Percentiles rank a stretch among this genome's conserved stretches.
These are phyloP conservation scores for Bipolaris sorokiniana DNA, from an alignment of 2,329 filamentous ascomycete genomes.

Conservation along the genomic window DNA sequence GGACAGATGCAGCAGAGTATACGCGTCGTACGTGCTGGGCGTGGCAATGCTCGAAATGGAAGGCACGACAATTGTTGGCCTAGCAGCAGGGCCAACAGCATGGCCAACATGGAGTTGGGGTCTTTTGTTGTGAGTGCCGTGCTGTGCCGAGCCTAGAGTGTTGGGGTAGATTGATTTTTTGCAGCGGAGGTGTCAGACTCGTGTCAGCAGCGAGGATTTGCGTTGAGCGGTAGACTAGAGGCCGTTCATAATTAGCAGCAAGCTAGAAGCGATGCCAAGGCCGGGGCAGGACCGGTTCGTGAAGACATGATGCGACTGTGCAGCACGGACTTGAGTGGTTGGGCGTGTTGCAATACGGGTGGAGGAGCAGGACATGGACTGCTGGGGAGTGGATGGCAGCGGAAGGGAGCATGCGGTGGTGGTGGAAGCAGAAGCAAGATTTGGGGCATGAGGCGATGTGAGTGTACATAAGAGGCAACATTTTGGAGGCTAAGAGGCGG, in stretches of 20 bases:
- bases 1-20: too few species aligned
- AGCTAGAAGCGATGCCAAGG: neutral
- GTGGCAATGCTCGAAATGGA: too few species aligned
- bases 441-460: neutral
- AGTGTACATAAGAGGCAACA: neutral
- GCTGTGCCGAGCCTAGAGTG: neutral
- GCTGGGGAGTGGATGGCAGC: neutral
- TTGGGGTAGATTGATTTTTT: neutral
- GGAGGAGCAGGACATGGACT: neutral
- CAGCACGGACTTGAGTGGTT: neutral
- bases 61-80: too few species aligned
- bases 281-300: conserved; percentile 1
- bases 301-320: neutral
- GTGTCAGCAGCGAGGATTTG: neutral
- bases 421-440: neutral
- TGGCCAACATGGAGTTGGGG: neutral
- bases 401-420: neutral
- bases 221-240: neutral
- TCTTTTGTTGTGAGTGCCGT: neutral
- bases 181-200: neutral
- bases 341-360: neutral
- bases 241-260: conserved; percentile 1
- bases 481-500: neutral
- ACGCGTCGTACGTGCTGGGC: too few species aligned
- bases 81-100: too few species aligned